Conservation (phyloP, 768 basidiomycete genomes). For the Leucocoprinus leucothites region DNA sequence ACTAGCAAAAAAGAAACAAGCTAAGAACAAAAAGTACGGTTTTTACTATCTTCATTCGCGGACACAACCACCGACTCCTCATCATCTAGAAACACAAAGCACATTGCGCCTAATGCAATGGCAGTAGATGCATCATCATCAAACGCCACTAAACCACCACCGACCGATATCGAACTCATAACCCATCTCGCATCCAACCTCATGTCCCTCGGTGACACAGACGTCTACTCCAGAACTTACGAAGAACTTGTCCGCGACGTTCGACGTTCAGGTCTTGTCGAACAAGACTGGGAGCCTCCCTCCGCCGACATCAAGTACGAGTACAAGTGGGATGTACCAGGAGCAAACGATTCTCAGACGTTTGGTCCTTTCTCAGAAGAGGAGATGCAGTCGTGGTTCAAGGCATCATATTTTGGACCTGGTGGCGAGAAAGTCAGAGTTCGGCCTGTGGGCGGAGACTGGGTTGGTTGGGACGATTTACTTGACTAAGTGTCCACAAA, state of each 20-base stretch:
- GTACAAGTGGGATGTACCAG: slow-evolving; percentile 73
- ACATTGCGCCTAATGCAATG: slow-evolving; percentile 31
- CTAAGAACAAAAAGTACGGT: slow-evolving; percentile 28
- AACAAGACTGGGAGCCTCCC: slow-evolving; percentile 68
- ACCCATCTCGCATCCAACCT: slow-evolving; percentile 87
- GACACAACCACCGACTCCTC: slow-evolving; percentile 15
- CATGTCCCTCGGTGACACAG: slow-evolving; percentile 82
- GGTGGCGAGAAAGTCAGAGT: slow-evolving; percentile 78
- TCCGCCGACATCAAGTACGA: slow-evolving; percentile 76
- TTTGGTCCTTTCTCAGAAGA: slow-evolving; percentile 83
- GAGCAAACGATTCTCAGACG: slow-evolving; percentile 41
- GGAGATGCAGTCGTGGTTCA: slow-evolving; percentile 78
- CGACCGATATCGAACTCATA: slow-evolving; percentile 68
- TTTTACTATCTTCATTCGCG: not conserved
- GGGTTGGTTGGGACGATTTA: slow-evolving; percentile 71
- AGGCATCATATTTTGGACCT: slow-evolving; percentile 78
- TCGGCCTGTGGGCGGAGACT: slow-evolving; percentile 62
- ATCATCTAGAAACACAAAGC: slow-evolving; percentile 25
- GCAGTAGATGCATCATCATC: slow-evolving; percentile 40
- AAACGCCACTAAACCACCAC: slow-evolving; percentile 17
- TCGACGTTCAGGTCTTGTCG: slow-evolving; percentile 68
- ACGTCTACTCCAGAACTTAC: slow-evolving; percentile 84
- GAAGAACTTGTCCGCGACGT: slow-evolving; percentile 80
- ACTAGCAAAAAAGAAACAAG: slow-evolving; percentile 53
- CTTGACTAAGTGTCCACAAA: slow-evolving; percentile 34